Evolutionary conservation across 2,329 filamentous ascomycete species (phyloP).

Genomic region (Botrytis porri): DNA sequence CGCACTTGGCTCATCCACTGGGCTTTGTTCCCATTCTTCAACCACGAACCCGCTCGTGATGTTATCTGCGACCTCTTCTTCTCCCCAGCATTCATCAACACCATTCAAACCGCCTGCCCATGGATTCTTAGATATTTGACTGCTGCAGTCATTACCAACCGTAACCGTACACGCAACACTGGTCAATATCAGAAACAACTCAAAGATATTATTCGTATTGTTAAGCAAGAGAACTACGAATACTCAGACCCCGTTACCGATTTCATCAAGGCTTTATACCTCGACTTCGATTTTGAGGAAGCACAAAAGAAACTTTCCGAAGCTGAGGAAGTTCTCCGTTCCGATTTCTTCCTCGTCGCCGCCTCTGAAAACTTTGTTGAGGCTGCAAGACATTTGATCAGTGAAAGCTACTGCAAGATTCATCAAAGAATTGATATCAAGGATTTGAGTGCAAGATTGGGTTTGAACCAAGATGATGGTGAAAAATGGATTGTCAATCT

Average conservation of each 20-base stretch:
- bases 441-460: slow-evolving; percentile 88
- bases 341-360: slow-evolving; percentile 91
- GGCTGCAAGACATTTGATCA: slow-evolving; percentile 91
- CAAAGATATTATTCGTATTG: slow-evolving; percentile 93
- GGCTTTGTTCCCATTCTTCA: slow-evolving; percentile 98
- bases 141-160: slow-evolving; percentile 92
- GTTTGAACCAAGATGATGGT: slow-evolving; percentile 87
- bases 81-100: slow-evolving; percentile 97
- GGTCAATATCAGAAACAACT: slow-evolving; percentile 94
- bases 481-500: slow-evolving; percentile 99
- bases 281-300: slow-evolving; percentile 96
- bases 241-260: slow-evolving; percentile 94
- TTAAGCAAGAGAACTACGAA: slow-evolving; percentile 96
- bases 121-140: slow-evolving; percentile 95
- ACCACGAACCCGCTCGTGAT: slow-evolving; percentile 89
- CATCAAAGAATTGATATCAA: slow-evolving; percentile 98
- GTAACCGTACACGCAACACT: slow-evolving; percentile 74
- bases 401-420: slow-evolving; percentile 99
- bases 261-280: slow-evolving; percentile 93
- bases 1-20: slow-evolving; percentile 98
- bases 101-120: slow-evolving; percentile 94
- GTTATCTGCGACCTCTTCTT: slow-evolving; percentile 94
- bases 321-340: slow-evolving; percentile 86
- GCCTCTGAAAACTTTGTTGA: slow-evolving; percentile 89
- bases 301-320: slow-evolving; percentile 82